A percentile compares a stretch with the other conserved stretches of the same genome.
Conservation (phyloP, 345 rosid genomes). For the Geranium rotundifolium region DNA sequence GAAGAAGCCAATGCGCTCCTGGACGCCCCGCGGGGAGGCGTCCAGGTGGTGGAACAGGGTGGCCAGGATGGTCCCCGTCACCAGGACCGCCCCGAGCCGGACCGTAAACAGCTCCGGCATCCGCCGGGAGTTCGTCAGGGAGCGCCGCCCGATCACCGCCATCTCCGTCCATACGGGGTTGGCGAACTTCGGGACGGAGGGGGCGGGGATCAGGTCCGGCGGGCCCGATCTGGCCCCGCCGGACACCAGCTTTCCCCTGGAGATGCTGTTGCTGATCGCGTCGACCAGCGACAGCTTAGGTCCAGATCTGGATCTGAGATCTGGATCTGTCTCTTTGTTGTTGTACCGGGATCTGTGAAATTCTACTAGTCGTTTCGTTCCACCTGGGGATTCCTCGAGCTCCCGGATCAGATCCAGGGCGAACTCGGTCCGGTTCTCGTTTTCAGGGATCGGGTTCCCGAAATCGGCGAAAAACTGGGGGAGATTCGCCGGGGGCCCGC, state of each 20-base stretch:
- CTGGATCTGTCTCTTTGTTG: neutral
- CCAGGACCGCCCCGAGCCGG: slow-evolving; percentile 62
- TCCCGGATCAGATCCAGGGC: slow-evolving; percentile 78
- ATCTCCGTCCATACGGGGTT: slow-evolving; percentile 81
- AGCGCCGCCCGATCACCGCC: slow-evolving; percentile 54
- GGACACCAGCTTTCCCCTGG: slow-evolving; percentile 73
- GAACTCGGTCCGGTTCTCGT: slow-evolving; percentile 76
- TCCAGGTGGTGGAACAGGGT: slow-evolving; percentile 76
- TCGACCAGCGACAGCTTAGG: slow-evolving; percentile 47
- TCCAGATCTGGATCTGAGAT: neutral
- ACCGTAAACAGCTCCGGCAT: slow-evolving; percentile 74
- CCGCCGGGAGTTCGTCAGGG: slow-evolving; percentile 60
- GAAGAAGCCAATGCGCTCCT: slow-evolving; percentile 78
- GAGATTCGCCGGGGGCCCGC: slow-evolving; percentile 49
- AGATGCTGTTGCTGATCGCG: slow-evolving; percentile 66
- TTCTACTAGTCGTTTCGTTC: slow-evolving; percentile 56
- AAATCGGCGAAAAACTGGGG: slow-evolving; percentile 60
- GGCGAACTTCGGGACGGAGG: slow-evolving; percentile 64
- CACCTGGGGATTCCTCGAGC: slow-evolving; percentile 66
- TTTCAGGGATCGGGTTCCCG: slow-evolving; percentile 76
- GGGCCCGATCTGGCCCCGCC: slow-evolving; percentile 29
- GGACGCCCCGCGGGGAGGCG: slow-evolving; percentile 71
- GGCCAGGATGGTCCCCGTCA: slow-evolving; percentile 79
- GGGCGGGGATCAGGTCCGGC: slow-evolving; percentile 16
- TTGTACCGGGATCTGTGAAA: slow-evolving; percentile 60